Conservation (phyloP, 2,329 filamentous ascomycete species). For the Botrytis byssoidea region DNA sequence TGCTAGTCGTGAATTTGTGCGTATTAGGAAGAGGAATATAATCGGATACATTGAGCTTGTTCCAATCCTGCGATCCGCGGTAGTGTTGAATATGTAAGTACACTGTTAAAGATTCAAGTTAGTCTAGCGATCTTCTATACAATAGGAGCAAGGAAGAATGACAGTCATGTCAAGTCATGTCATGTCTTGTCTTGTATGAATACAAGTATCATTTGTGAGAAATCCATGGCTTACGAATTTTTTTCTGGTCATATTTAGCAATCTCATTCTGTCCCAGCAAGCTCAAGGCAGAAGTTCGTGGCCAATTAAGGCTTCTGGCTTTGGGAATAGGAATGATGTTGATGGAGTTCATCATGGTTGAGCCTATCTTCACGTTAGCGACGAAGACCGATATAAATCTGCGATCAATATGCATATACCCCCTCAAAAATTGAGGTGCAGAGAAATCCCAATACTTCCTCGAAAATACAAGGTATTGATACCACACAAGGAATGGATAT, state of each 20-base stretch:
- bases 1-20: not conserved
- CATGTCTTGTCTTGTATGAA: not conserved
- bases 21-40: not conserved
- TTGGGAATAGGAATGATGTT: not conserved
- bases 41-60: not conserved
- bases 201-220: not conserved
- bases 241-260: not conserved
- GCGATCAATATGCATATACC: not conserved
- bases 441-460: not conserved
- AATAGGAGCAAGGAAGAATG: not conserved
- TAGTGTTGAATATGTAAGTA: not conserved
- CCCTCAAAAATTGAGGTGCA: not conserved
- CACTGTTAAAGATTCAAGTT: not conserved
- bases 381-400: not conserved
- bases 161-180: not conserved
- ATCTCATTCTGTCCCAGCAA: not conserved
- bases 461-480: not conserved
- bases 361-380: not conserved
- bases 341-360: not conserved
- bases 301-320: accelerated
- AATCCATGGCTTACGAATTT: not conserved
- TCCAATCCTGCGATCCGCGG: not conserved
- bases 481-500: not conserved
- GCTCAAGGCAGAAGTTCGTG: not conserved
- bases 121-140: not conserved